A percentile compares a stretch with the other conserved stretches of the same genome.
Conservation (phyloP, 768 basidiomycete genomes). For the Tylopilus plumbeoviolaceoides region DNA sequence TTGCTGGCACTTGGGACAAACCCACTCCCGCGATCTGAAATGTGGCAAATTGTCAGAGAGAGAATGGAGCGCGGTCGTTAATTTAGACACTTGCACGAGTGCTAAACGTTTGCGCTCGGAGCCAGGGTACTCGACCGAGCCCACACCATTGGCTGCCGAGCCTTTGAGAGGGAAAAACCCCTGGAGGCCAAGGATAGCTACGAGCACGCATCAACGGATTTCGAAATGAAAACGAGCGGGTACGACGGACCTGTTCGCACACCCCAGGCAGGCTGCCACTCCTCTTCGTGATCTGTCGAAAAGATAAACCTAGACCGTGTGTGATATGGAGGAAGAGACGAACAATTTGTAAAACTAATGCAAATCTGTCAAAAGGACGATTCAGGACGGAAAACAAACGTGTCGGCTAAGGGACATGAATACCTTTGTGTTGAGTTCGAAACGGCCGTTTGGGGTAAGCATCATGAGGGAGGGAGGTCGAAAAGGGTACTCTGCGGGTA, state of each 20-base stretch:
- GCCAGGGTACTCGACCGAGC: conserved; percentile 77
- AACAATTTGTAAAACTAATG: conserved; percentile 90
- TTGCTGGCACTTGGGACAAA: conserved; percentile 68
- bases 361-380: conserved; percentile 57
- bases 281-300: conserved; percentile 80
- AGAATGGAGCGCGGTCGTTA: background rate
- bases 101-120: conserved; percentile 78
- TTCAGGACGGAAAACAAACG: conserved; percentile 9
- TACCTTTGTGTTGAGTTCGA: conserved; percentile 94
- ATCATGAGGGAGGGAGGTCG: conserved; percentile 94
- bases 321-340: conserved; percentile 29
- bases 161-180: conserved; percentile 88
- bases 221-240: conserved; percentile 11
- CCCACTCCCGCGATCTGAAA: conserved; percentile 74
- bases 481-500: conserved; percentile 95
- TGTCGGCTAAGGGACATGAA: conserved; percentile 20
- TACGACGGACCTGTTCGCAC: conserved; percentile 77
- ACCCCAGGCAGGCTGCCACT: conserved; percentile 99
- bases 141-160: conserved; percentile 81
- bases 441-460: conserved; percentile 95
- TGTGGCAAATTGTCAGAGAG: conserved; percentile 11
- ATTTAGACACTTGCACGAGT: conserved; percentile 49
- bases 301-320: conserved; percentile 27
- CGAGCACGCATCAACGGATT: conserved; percentile 6
- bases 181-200: conserved; percentile 84